Conservation (phyloP, 1,284 basidiomycete genomes). For the Pholiota adiposa region DNA sequence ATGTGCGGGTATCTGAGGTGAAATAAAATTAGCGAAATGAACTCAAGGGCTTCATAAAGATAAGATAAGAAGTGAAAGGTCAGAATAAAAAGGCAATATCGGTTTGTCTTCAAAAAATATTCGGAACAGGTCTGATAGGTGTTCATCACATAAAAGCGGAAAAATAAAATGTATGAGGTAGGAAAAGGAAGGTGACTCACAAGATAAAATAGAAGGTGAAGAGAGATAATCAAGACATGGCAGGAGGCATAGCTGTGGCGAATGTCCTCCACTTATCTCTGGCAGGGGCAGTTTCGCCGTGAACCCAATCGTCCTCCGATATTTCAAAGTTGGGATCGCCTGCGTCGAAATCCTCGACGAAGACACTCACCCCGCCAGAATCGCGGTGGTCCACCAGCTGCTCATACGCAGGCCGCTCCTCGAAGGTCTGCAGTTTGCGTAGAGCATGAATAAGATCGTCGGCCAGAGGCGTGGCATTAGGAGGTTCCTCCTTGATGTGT, state of each 20-base stretch:
- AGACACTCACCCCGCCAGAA: slow-evolving; percentile 74
- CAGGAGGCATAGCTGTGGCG: slow-evolving; percentile 63
- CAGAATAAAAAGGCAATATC: slow-evolving; percentile 53
- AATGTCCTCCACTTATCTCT: slow-evolving; percentile 53
- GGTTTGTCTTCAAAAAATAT: slow-evolving; percentile 43
- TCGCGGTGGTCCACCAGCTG: slow-evolving; percentile 69
- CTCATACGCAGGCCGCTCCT: slow-evolving; percentile 46
- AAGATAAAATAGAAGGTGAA: slow-evolving; percentile 11
- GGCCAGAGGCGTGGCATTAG: slow-evolving; percentile 86
- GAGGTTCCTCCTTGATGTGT: slow-evolving; percentile 88
- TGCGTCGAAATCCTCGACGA: slow-evolving; percentile 68
- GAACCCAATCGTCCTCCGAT: slow-evolving; percentile 60
- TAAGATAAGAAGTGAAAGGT: slow-evolving; percentile 21
- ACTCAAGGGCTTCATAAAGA: neutral
- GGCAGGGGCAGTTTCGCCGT: slow-evolving; percentile 57
- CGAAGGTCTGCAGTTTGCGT: slow-evolving; percentile 58
- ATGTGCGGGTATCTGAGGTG: slow-evolving; percentile 11
- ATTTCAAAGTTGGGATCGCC: slow-evolving; percentile 39
- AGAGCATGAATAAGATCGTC: slow-evolving; percentile 88
- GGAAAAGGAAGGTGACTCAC: slow-evolving; percentile 25
- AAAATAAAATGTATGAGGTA: slow-evolving; percentile 7
- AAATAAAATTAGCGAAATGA: slow-evolving; percentile 12
- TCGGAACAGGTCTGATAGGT: slow-evolving; percentile 60
- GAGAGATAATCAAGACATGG: slow-evolving; percentile 28
- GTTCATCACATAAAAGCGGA: slow-evolving; percentile 42